Conservation (phyloP, 1,284 basidiomycete species). For the Trichosporon inkin region DNA sequence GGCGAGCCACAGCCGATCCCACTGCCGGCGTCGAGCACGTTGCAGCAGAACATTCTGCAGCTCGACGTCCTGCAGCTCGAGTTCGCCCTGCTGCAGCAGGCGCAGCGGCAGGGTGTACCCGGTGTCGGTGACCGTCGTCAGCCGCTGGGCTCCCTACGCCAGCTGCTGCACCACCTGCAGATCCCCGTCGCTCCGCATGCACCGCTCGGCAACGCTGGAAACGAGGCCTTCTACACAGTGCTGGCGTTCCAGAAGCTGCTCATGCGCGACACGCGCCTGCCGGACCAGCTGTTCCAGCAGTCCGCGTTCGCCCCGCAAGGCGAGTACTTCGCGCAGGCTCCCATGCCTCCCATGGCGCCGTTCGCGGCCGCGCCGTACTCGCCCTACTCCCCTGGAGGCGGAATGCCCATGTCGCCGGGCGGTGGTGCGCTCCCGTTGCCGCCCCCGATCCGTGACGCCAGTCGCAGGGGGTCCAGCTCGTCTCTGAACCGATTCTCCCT, state of each 20-base stretch:
- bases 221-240: constrained; percentile 51
- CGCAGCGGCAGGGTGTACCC: constrained; percentile 36
- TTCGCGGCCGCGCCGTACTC: constrained; percentile 6
- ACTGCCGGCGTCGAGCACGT: constrained; percentile 42
- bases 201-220: constrained; percentile 50
- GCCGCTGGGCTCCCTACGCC: constrained; percentile 36
- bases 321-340: constrained; percentile 8
- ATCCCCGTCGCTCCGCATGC: constrained; percentile 46
- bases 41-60: constrained; percentile 68
- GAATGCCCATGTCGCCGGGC: constrained; percentile 21
- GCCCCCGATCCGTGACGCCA: constrained; percentile 18
- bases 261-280: constrained; percentile 45
- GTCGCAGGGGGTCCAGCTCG: constrained; percentile 17
- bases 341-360: constrained; percentile 10
- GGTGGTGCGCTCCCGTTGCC: constrained; percentile 17
- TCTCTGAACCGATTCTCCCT: constrained; percentile 20
- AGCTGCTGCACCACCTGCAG: constrained; percentile 43
- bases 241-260: constrained; percentile 50
- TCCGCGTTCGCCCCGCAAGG: constrained; percentile 11
- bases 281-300: constrained; percentile 35
- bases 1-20: constrained; percentile 51
- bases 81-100: constrained; percentile 39
- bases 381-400: constrained; percentile 14
- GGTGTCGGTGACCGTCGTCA: constrained; percentile 37
- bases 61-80: constrained; percentile 58